Conservation (phyloP, 2,329 filamentous ascomycete species). For the Penicillium freii region DNA sequence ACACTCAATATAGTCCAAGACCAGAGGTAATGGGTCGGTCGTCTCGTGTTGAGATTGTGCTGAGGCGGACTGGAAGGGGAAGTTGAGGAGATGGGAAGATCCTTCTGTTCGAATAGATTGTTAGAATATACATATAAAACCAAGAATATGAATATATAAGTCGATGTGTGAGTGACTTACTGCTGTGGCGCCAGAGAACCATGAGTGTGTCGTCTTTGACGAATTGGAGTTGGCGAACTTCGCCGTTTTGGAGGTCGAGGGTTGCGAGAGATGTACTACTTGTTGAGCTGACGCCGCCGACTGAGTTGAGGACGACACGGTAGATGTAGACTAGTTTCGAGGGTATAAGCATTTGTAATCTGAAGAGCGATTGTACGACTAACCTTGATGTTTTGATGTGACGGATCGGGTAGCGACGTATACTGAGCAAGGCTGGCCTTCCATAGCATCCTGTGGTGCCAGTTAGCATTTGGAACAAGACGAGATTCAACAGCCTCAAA, state of each 20-base stretch:
- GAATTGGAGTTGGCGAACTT: conserved; percentile 63
- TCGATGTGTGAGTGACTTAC: conserved; percentile 21
- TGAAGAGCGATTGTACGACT: conserved; percentile 6
- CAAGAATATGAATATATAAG: neutral
- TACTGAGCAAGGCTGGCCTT: conserved; percentile 29
- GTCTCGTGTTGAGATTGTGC: neutral
- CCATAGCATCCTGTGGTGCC: conserved; percentile 23
- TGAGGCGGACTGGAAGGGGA: conserved; percentile 29
- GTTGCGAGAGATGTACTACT: conserved; percentile 32
- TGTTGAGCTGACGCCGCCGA: conserved; percentile 59
- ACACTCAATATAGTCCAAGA: conserved; percentile 23
- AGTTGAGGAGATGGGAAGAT: conserved; percentile 35
- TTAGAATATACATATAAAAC: neutral
- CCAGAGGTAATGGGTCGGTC: conserved; percentile 8
- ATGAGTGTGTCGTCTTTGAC: conserved; percentile 62
- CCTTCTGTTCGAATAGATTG: conserved; percentile 20
- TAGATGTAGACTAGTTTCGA: conserved; percentile 57
- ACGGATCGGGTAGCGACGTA: conserved; percentile 37
- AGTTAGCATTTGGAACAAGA: conserved; percentile 3
- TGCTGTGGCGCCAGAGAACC: conserved; percentile 51
- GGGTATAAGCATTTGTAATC: conserved; percentile 8
- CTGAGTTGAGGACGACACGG: conserved; percentile 51
- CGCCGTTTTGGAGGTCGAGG: conserved; percentile 34
- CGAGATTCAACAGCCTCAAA: neutral
- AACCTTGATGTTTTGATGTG: conserved; percentile 36